These are phyloP conservation scores for Saksenaea vasiformis DNA, from an alignment of 371 early-diverging fungal species.

Conservation along the genomic window DNA sequence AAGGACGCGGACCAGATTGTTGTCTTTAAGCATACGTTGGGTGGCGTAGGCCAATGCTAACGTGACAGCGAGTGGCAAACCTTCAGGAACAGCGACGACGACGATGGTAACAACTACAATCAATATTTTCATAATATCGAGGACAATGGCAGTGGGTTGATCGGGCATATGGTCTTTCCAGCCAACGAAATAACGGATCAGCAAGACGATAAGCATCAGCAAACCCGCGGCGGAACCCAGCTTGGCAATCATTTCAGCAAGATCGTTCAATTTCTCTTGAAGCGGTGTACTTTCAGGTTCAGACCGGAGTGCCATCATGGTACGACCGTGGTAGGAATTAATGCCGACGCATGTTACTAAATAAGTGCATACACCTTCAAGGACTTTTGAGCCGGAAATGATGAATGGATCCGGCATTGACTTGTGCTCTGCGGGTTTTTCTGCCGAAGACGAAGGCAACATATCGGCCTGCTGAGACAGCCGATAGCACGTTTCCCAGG, in stretches of 20 bases:
- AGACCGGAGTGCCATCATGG: conserved; percentile 74
- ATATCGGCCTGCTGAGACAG: background rate
- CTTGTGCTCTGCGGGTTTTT: conserved; percentile 16
- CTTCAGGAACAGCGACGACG: conserved; percentile 86
- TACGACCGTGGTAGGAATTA: conserved; percentile 78
- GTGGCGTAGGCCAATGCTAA: conserved; percentile 77
- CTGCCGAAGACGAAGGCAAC: conserved; percentile 3
- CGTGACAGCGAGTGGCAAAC: conserved; percentile 78
- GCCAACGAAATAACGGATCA: conserved; percentile 63
- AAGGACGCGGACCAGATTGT: conserved; percentile 87
- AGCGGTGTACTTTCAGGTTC: conserved; percentile 73
- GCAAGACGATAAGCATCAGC: conserved; percentile 63
- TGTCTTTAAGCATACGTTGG: conserved; percentile 85
- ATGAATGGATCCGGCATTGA: conserved; percentile 67
- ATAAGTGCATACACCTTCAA: conserved; percentile 80
- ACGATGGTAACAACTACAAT: conserved; percentile 75
- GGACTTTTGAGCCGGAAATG: conserved; percentile 73
- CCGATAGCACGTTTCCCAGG: conserved; percentile 37
- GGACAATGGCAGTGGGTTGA: conserved; percentile 45
- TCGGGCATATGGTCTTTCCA: conserved; percentile 37
- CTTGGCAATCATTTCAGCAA: conserved; percentile 76
- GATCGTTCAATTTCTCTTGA: conserved; percentile 65
- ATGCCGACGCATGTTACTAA: conserved; percentile 72
- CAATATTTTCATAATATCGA: conserved; percentile 59
- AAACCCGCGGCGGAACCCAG: conserved; percentile 69